Base-by-base conservation (phyloP, 257 asterid species). In the Nyctanthes arbortristis region DNA sequence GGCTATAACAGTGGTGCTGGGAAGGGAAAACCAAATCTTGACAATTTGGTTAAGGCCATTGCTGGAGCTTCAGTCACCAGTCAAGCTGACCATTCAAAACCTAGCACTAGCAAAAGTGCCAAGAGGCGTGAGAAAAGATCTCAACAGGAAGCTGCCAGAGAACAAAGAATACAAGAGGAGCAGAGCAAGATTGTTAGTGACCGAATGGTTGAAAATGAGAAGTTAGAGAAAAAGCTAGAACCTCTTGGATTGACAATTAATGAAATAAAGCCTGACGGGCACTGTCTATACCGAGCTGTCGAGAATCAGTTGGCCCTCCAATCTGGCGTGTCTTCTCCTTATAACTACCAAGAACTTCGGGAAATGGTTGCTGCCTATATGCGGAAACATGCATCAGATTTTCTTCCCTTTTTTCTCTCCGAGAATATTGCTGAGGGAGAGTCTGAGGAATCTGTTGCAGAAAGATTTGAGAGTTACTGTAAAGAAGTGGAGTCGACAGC, bases 211-310 rank as follows among this genome's bases (percentile, higher is more conserved):
- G 97, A 93, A 75, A 75, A 75, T 40, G 89, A 85, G 63, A 94
- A 67, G 73, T 66, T 94, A 77, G 93, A 80, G 56, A 76, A 67
- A 47, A 94, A 88, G 69, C 95, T 94, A 10, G 86, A 74, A 68
- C 99, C 97, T 20, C 93, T 91, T 72, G 99, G 97, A 18, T 83
- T 84, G 58, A 77, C 88, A 31, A 67, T 94, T 54, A 82, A 86
- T 49, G 97, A 91, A 82, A 91, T 91, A 74, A 91, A 88, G 73
- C 96, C 99, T 4, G 97, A 94, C 9, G 99, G 99, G 22, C 97
- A 94, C 72, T 94, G 99, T 76, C 95, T 94, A 39, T 94, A 94
- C 70, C 84, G 97, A 33, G 99, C 99, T 33, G 95, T 94, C 29
- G 99, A 94, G 82, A 83, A 91, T 77, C 97, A 94, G 79, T 75